Base-by-base conservation (phyloP, 176 grass and related monocot species). In the Tillandsia fasciculata region DNA sequence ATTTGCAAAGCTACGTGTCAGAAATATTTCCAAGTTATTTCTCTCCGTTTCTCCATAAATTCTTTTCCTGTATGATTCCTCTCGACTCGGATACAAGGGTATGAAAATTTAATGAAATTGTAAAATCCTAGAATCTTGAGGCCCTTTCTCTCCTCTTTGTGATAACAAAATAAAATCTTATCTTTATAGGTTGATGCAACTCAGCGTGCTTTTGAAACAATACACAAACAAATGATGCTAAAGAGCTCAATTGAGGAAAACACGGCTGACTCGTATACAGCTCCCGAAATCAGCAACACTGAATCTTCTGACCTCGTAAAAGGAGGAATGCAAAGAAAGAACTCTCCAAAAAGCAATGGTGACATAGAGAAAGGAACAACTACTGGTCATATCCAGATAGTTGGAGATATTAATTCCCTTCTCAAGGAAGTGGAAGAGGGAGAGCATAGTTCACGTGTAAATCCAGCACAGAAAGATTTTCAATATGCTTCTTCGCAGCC, bases 21-120 rank as follows among this genome's bases (percentile, higher is more conserved):
- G 77, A 81, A 71, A 80, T 92, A 64, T 97, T 97, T 65, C 93
- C 93, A 42, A 81, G 70, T 76, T 97, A 97, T 87, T 97, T 97
- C 78, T 90, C 89, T 20, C 76, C 82, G 24, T 97, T 88, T 72
- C 78, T 97, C 51, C 93, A 97, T 84, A 90, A 92, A 51, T 97
- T 97, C 80, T 97, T 90, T 80, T 92, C 89, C 11, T 87, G 88
- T 73, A 65, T 97, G 83, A 80, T 92, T 90, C 89, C 79, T 71
- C 89, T 97, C 70, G 89, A 87, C 58, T 87, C 93, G 3, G 89
- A 97, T 81, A 81, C 89, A 71, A 89, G 93, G 93, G 93, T 97
- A 82, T 81, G 82, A 64, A 64, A 50, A 33, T 53, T n/a, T 63
- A 42, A 42, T 42, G 17, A 15, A 61, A 61, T 61, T 9, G 22